Conservation (phyloP, 108 stramenopile genomes). For the Poteriospumella lacustris region DNA sequence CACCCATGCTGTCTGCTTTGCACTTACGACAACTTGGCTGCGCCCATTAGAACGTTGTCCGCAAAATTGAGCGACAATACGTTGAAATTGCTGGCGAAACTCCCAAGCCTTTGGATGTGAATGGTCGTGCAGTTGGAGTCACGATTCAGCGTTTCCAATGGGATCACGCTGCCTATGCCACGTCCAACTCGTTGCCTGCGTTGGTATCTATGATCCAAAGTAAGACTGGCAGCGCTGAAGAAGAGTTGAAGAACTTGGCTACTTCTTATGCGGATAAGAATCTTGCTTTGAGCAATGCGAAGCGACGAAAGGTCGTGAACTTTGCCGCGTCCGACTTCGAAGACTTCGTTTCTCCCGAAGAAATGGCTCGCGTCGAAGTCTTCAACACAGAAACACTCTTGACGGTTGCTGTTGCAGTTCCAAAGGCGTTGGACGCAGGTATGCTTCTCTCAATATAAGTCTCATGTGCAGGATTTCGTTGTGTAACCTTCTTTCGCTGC, state of each 20-base stretch:
- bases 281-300: constrained; percentile 56
- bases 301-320: constrained; percentile 71
- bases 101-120: constrained; percentile 65
- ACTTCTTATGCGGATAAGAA: constrained; percentile 68
- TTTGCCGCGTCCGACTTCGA: constrained; percentile 72
- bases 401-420: constrained; percentile 76
- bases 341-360: constrained; percentile 69
- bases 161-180: constrained; percentile 81
- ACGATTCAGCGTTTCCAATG: constrained; percentile 86
- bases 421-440: constrained; percentile 55
- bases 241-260: constrained; percentile 77
- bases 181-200: constrained; percentile 76
- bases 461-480: too few species aligned
- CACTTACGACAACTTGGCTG: neutral
- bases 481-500: neutral
- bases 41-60: constrained; percentile 59
- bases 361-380: constrained; percentile 61
- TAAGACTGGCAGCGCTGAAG: constrained; percentile 74
- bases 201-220: constrained; percentile 68
- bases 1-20: neutral
- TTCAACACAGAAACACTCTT: constrained; percentile 79
- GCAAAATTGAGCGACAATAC: constrained; percentile 77
- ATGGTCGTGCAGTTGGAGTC: constrained; percentile 67
- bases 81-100: constrained; percentile 63
- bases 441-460: too few species aligned